phyloP scores from a whole-genome alignment of 2,329 filamentous ascomycete species.

The Cercospora sp. region DNA sequence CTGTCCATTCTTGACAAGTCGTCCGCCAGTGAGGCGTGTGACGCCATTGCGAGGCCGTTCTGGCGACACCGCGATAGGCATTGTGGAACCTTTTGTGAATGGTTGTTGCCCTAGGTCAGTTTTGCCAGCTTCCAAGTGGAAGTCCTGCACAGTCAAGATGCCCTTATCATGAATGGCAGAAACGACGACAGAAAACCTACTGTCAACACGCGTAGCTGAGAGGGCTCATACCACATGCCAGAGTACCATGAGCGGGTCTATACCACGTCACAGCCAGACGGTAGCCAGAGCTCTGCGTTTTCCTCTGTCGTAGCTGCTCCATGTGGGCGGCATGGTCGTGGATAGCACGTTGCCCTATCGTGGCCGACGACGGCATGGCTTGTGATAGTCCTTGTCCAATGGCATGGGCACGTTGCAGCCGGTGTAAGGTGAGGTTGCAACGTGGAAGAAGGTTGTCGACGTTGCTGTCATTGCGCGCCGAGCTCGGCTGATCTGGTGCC shows the following conservation, averaged over 20 bases:
- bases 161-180: background rate
- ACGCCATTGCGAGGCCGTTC: constrained; percentile 54
- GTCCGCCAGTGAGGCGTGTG: constrained; percentile 67
- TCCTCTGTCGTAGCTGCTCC: constrained; percentile 20
- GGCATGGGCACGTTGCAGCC: constrained; percentile 20
- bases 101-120: background rate
- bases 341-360: constrained; percentile 19
- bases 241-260: background rate
- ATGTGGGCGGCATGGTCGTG: constrained; percentile 3
- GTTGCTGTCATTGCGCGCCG: background rate
- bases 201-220: background rate
- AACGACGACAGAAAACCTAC: background rate
- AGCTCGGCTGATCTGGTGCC: background rate
- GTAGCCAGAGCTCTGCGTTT: constrained; percentile 1
- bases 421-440: constrained; percentile 13
- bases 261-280: constrained; percentile 20
- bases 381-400: constrained; percentile 12
- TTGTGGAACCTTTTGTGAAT: constrained; percentile 23
- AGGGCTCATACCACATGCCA: background rate
- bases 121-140: background rate
- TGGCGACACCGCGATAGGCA: constrained; percentile 44
- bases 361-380: background rate
- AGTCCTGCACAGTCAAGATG: background rate
- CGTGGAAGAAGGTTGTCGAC: constrained; percentile 5
- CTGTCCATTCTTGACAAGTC: constrained; percentile 65